phyloP scores from a whole-genome alignment of 768 basidiomycete species.

The Heimioporus sp. region DNA sequence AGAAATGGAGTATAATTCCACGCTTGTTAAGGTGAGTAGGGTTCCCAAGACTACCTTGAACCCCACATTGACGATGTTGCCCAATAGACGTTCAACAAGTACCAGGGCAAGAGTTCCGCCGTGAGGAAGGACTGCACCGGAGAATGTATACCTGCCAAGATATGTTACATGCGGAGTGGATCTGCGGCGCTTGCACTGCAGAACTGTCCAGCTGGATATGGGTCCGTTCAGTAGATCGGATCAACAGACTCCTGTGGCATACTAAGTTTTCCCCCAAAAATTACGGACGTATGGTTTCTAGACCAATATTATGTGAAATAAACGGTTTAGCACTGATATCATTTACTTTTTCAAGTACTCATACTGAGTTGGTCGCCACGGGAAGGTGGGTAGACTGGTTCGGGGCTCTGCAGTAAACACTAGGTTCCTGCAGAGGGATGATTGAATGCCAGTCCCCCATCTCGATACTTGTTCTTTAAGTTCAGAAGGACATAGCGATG shows the following conservation, averaged over 20 bases:
- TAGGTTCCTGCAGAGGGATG: too few species aligned
- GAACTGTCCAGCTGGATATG: conserved; percentile 40
- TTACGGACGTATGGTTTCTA: too few species aligned
- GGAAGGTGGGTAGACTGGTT: too few species aligned
- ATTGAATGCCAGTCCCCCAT: too few species aligned
- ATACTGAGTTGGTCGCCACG: too few species aligned
- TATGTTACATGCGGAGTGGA: conserved; percentile 71
- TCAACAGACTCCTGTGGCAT: not conserved
- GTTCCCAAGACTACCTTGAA: not conserved
- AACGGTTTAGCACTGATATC: too few species aligned
- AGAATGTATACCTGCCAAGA: conserved; percentile 56
- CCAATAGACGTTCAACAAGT: conserved; percentile 53
- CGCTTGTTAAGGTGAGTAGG: conserved; percentile 11
- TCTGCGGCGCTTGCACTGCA: conserved; percentile 53
- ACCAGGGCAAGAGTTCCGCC: conserved; percentile 65
- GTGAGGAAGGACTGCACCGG: conserved; percentile 48
- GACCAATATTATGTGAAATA: too few species aligned
- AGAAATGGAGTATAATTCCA: conserved; percentile 15
- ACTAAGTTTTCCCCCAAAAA: too few species aligned
- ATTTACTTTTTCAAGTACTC: too few species aligned
- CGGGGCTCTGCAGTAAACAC: too few species aligned
- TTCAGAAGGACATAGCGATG: too few species aligned
- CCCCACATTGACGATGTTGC: not conserved
- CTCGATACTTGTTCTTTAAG: too few species aligned
- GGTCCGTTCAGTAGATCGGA: not conserved